These are phyloP conservation scores for Diaporthe vaccinii DNA, from an alignment of 2,329 filamentous ascomycete genomes.

Conservation along the genomic window DNA sequence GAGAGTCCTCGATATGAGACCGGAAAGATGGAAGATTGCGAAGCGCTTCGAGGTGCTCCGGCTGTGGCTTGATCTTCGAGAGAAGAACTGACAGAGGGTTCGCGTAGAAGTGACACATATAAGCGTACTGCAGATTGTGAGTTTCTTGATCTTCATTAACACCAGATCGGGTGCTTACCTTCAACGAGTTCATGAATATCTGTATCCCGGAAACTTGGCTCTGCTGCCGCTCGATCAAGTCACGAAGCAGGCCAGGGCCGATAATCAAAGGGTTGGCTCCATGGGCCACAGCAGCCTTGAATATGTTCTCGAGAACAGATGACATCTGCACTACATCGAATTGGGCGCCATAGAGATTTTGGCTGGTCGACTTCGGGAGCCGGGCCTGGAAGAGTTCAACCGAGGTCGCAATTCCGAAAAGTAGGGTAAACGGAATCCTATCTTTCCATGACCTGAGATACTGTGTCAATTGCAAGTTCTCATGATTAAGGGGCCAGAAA, in stretches of 20 bases:
- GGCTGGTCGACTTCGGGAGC: conserved; percentile 76
- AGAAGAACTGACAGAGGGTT: conserved; percentile 79
- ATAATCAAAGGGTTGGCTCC: conserved; percentile 70
- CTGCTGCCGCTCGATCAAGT: conserved; percentile 78
- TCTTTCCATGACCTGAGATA: conserved; percentile 72
- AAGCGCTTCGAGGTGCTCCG: conserved; percentile 75
- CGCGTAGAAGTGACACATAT: conserved; percentile 89
- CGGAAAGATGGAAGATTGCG: conserved; percentile 79
- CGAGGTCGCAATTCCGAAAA: conserved; percentile 87
- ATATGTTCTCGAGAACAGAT: conserved; percentile 79
- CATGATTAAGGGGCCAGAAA: not conserved
- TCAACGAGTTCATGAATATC: conserved; percentile 77
- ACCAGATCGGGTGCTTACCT: conserved; percentile 59
- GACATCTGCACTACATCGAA: conserved; percentile 83
- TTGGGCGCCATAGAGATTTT: conserved; percentile 76
- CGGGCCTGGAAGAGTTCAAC: conserved; percentile 84
- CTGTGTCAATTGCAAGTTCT: conserved; percentile 48
- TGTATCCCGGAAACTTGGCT: conserved; percentile 84
- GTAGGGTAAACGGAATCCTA: conserved; percentile 80
- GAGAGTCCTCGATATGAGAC: conserved; percentile 61
- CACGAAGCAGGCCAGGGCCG: conserved; percentile 73
- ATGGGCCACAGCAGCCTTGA: conserved; percentile 74
- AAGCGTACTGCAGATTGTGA: conserved; percentile 72
- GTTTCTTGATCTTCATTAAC: conserved; percentile 34
- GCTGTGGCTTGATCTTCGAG: conserved; percentile 58